Percentiles rank a stretch among this genome's conserved stretches.
Conservation (phyloP, 371 early-diverging fungal genomes). For the Mucor piriformis region DNA sequence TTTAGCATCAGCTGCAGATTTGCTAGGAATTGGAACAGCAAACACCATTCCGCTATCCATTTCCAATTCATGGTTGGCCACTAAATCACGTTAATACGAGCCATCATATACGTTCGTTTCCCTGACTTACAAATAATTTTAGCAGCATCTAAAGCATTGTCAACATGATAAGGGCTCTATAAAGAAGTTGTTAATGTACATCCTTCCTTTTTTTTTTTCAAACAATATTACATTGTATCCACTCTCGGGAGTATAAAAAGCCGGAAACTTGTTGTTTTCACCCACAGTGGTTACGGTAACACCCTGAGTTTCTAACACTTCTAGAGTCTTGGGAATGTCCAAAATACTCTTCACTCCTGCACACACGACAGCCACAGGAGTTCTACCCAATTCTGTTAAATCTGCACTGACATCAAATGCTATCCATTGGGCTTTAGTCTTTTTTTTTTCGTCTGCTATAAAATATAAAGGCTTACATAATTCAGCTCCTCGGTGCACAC, state of each 20-base stretch:
- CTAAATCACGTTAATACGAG: constrained; percentile 31
- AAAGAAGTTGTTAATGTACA: neutral
- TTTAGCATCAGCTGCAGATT: constrained; percentile 64
- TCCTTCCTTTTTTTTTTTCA: neutral
- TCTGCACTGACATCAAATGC: constrained; percentile 92
- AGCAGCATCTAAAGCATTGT: constrained; percentile 68
- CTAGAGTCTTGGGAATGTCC: constrained; percentile 88
- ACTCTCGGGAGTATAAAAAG: constrained; percentile 84
- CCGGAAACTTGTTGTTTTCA: constrained; percentile 73
- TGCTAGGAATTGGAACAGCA: constrained; percentile 86
- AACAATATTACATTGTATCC: constrained; percentile 57
- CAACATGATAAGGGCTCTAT: constrained; percentile 67
- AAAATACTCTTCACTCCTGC: constrained; percentile 94
- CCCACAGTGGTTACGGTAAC: constrained; percentile 87
- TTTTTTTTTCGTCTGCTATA: neutral
- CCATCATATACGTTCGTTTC: too few relatives aligned
- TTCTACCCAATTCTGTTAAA: constrained; percentile 87
- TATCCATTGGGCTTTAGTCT: constrained; percentile 11
- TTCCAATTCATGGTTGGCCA: constrained; percentile 66
- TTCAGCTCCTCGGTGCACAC: constrained; percentile 90
- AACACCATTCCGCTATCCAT: constrained; percentile 83
- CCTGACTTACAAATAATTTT: constrained; percentile 61
- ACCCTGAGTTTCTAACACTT: constrained; percentile 93
- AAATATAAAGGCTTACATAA: constrained; percentile 46
- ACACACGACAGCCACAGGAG: constrained; percentile 92